Conservation (phyloP, 495 filamentous ascomycete species). For the Trichoderma reesei region DNA sequence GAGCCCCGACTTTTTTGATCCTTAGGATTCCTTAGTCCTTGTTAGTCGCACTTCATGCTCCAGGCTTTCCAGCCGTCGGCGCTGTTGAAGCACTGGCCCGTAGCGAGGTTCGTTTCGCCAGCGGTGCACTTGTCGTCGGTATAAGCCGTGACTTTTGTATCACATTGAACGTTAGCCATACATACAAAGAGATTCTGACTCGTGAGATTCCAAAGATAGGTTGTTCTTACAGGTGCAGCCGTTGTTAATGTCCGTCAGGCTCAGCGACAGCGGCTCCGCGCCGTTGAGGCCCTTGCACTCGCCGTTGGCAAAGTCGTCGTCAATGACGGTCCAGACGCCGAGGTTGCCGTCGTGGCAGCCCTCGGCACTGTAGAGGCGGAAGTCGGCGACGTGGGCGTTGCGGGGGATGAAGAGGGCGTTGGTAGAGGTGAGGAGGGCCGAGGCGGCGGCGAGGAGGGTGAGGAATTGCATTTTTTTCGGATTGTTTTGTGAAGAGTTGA, state of each 20-base stretch:
- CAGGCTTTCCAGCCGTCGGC: background rate
- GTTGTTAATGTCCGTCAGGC: background rate
- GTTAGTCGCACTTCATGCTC: constrained; percentile 5
- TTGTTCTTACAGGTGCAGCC: background rate
- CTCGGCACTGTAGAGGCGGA: background rate
- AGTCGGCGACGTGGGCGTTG: background rate
- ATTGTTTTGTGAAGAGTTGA: background rate
- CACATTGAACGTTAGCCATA: no score
- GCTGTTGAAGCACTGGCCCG: background rate
- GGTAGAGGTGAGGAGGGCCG: background rate
- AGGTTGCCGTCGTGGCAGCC: background rate
- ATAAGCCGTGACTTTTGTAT: background rate
- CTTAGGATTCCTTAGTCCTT: background rate
- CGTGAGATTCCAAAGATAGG: background rate
- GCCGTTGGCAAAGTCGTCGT: background rate
- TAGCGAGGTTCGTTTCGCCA: background rate
- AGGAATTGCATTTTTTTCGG: background rate
- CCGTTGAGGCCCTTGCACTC: background rate
- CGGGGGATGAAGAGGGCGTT: background rate
- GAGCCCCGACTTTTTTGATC: no score
- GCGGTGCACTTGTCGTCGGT: background rate
- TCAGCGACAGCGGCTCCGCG: background rate
- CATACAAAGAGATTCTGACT: no score
- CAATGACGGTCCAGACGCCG: constrained; percentile 5
- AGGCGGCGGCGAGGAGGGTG: background rate